Conservation (phyloP, 176 grass and related monocot genomes). For the Triticum monococcum region DNA sequence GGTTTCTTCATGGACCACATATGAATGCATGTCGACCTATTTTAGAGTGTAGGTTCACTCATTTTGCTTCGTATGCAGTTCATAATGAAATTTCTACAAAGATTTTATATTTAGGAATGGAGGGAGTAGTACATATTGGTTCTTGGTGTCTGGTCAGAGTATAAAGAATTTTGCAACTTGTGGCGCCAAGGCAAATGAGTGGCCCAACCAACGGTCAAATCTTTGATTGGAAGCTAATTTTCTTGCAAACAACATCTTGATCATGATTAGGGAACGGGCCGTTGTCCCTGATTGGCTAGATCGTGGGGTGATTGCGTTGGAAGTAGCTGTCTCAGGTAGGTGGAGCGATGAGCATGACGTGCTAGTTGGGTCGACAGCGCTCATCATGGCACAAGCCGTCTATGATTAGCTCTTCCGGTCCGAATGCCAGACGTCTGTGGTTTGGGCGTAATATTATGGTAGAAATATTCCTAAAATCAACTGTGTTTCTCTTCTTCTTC, state of each 20-base stretch:
- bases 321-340: slow-evolving; percentile 10
- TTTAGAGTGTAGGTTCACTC: too few relatives aligned
- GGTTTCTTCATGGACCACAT: too few relatives aligned
- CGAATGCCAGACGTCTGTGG: too few relatives aligned
- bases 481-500: too few relatives aligned
- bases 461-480: too few relatives aligned
- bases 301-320: neutral
- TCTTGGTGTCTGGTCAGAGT: neutral
- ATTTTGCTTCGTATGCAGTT: too few relatives aligned
- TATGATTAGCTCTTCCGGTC: neutral
- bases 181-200: neutral
- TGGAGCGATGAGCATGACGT: neutral
- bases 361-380: neutral
- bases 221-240: slow-evolving; percentile 11
- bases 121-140: too few relatives aligned
- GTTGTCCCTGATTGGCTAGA: neutral
- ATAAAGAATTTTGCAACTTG: neutral
- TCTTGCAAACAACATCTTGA: neutral
- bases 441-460: too few relatives aligned
- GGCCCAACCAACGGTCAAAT: neutral
- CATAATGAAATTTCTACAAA: too few relatives aligned
- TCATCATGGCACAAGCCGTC: neutral
- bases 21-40: too few relatives aligned
- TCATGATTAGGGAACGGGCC: neutral
- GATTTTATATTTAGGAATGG: too few relatives aligned